Evolutionary conservation across 805 yeast genomes (phyloP).

Genomic region (Yarrowia sp.): DNA sequence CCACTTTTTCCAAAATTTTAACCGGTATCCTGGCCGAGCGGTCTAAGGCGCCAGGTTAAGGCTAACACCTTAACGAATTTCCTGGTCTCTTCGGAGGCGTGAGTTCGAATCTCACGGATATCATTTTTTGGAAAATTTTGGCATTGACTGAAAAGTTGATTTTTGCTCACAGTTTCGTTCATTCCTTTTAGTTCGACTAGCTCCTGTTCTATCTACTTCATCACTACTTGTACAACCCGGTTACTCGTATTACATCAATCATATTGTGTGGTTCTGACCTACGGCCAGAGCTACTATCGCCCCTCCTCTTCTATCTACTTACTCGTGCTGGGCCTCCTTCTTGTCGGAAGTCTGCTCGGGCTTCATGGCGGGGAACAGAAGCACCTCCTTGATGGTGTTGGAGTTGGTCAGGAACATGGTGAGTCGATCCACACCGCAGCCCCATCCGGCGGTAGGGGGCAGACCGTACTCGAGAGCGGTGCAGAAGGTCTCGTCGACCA

Average conservation of each 20-base stretch:
- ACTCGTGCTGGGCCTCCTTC: slow-evolving; percentile 15
- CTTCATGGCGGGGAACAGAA: slow-evolving; percentile 97
- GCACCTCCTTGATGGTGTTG: slow-evolving; percentile 95
- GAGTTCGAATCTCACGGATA: slow-evolving; percentile 39
- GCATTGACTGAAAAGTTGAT: no score
- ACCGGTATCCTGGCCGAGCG: slow-evolving; percentile 39
- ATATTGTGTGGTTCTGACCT: not conserved
- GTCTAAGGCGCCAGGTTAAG: slow-evolving; percentile 40
- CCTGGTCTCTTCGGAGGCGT: slow-evolving; percentile 40
- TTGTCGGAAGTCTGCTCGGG: slow-evolving; percentile 65
- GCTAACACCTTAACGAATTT: slow-evolving; percentile 33
- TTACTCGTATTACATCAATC: not conserved
- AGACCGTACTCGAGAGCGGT: slow-evolving; percentile 97
- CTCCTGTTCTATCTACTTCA: no score
- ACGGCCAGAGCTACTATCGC: no score
- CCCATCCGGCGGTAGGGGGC: slow-evolving; percentile 99
- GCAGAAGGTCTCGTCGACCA: slow-evolving; percentile 95
- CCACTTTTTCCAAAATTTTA: not conserved
- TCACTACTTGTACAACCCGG: no score
- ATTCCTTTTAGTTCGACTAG: not conserved
- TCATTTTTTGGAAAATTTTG: not conserved
- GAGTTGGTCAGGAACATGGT: slow-evolving; percentile 98
- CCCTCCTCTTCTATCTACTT: not conserved
- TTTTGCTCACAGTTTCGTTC: not conserved
- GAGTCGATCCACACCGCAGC: slow-evolving; percentile 97